phyloP scores from a whole-genome alignment of 768 basidiomycete genomes.

The Cyclocybe aegerita region DNA sequence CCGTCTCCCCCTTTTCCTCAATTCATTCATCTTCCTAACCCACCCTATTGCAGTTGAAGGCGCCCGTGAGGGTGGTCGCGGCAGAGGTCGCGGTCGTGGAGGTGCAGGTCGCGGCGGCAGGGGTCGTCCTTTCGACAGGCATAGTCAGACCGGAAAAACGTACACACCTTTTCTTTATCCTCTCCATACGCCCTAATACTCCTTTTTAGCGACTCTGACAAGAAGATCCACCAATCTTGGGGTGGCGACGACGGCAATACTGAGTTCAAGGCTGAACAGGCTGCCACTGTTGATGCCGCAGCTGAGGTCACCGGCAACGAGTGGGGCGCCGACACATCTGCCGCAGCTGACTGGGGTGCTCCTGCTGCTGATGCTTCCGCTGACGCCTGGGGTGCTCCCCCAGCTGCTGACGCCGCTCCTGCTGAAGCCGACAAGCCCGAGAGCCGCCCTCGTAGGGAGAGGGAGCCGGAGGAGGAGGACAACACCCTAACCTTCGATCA shows the following conservation, averaged over 20 bases:
- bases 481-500: conserved; percentile 93
- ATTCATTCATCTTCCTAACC: conserved; percentile 16
- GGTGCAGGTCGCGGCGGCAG: conserved; percentile 55
- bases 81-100: conserved; percentile 43
- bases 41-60: conserved; percentile 35
- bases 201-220: conserved; percentile 78
- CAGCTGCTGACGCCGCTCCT: conserved; percentile 37
- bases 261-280: conserved; percentile 81
- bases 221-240: conserved; percentile 94
- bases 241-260: conserved; percentile 86
- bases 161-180: conserved; percentile 34
- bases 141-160: conserved; percentile 85
- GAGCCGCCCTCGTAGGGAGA: conserved; percentile 45
- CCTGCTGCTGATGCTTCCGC: conserved; percentile 21
- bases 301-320: conserved; percentile 48
- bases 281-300: conserved; percentile 69
- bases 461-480: conserved; percentile 83
- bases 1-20: conserved; percentile 8
- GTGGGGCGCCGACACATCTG: conserved; percentile 34
- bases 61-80: conserved; percentile 38
- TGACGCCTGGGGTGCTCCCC: conserved; percentile 28
- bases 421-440: conserved; percentile 36
- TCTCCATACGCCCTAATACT: conserved; percentile 10
- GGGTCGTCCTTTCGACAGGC: conserved; percentile 82
- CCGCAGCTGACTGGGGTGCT: conserved; percentile 40